Base-by-base conservation (phyloP, 192 early-diverging fungal species). In the Backusella macrospora region DNA sequence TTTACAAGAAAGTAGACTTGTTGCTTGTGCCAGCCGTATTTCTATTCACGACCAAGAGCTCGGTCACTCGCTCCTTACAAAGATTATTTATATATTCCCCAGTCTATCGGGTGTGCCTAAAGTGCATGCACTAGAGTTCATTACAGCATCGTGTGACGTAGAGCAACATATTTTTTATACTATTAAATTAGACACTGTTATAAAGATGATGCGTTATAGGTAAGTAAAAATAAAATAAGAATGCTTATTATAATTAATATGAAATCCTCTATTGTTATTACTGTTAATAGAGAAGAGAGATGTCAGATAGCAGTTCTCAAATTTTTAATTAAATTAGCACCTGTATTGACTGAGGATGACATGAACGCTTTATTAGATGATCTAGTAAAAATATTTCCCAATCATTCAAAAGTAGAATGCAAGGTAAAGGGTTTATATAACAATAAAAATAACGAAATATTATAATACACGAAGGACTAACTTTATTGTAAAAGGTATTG, bases 221-320 rank as follows among this genome's bases (percentile, higher is more conserved):
- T 18, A 52, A 21, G 49, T 52, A 52, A 1, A 4, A 18, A 3
- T 29, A 63, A 63, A 12, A 63, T 4, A 34, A 6, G 4, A 9
- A 18, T 52, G 18, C 3, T 10, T 9, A 10, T 9, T 52, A 18
- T 21, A 8, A 23, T 18, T 52, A 52, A 52, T 23, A 9, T 18
- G 10, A 21, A 52, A 9, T 16, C 0, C 29, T 34, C 29, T 34
- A 6, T 18, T n/a, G 18, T 18, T 21, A 18, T 10, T 52, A n/a
- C 18, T 52, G n/a, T 8, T 23, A 8, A 3, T 52, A 52, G 49
- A 52, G n/a, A 52, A 9, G 49, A 52, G 5, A 16, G 49, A 52
- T 52, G 49, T 13, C 92, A 92, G 74, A 79, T 81, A 14, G 84
- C 81, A 21, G 68, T 83, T 6, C 76, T 93, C 6, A 74, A 82